Evolutionary conservation across 176 grass and related monocot genomes (phyloP).

Genomic region (Raddia guianensis): DNA sequence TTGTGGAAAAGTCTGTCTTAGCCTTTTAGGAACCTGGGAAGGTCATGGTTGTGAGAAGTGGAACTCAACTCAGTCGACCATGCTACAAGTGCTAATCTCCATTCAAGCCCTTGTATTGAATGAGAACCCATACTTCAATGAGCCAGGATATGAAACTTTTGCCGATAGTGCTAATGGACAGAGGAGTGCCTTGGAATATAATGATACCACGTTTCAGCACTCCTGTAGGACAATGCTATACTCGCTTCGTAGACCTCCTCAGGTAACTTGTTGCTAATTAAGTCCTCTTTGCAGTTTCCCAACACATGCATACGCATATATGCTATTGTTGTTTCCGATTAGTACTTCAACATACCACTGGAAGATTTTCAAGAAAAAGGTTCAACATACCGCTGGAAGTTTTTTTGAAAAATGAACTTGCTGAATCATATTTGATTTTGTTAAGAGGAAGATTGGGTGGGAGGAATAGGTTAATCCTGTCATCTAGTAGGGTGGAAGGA

Average conservation of each 20-base stretch:
- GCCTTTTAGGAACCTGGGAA: slow-evolving; percentile 79
- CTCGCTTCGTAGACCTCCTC: slow-evolving; percentile 67
- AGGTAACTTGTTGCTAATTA: slow-evolving; percentile 55
- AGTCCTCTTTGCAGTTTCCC: not conserved
- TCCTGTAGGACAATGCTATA: slow-evolving; percentile 95
- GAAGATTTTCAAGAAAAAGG: no score
- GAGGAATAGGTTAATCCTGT: not conserved
- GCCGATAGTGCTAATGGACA: slow-evolving; percentile 54
- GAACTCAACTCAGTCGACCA: slow-evolving; percentile 75
- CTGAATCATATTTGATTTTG: not conserved
- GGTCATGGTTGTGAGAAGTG: slow-evolving; percentile 82
- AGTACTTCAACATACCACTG: not conserved
- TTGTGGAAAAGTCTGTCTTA: slow-evolving; percentile 92
- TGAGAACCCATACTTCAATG: slow-evolving; percentile 92
- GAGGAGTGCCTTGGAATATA: slow-evolving; percentile 52
- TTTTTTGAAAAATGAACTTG: not conserved
- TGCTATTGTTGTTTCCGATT: not conserved
- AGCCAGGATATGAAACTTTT: slow-evolving; percentile 61
- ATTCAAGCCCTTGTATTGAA: slow-evolving; percentile 95
- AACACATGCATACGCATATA: not conserved
- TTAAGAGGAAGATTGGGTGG: not conserved
- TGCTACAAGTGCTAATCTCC: slow-evolving; percentile 89
- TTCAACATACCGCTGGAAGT: not conserved
- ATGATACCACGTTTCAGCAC: slow-evolving; percentile 59
- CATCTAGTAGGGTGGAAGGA: not conserved